Evolutionary conservation across 306 rosid genomes (phyloP).

Genomic region (Coriaria nepalensis): DNA sequence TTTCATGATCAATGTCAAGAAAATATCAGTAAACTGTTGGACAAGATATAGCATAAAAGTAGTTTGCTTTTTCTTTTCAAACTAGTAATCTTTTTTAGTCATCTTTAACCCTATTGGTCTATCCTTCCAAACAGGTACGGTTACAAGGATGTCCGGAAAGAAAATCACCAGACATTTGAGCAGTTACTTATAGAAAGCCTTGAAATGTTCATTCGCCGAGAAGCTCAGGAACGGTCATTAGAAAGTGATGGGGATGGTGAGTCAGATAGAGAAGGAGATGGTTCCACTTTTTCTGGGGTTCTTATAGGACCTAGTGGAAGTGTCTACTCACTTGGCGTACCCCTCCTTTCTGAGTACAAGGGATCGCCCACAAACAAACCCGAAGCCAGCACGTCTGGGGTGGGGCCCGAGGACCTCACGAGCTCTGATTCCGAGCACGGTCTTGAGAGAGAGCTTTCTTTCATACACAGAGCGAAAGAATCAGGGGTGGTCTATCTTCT

Average conservation of each 20-base stretch:
- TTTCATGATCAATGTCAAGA: too few species aligned
- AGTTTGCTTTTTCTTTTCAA: not conserved
- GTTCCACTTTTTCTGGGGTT: constrained; percentile 41
- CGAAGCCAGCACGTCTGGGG: constrained; percentile 59
- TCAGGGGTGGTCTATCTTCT: constrained; percentile 92
- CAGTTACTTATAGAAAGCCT: constrained; percentile 93
- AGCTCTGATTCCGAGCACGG: constrained; percentile 60
- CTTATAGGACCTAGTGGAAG: constrained; percentile 87
- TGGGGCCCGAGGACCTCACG: constrained; percentile 32
- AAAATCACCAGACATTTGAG: constrained; percentile 88
- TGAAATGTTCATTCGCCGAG: constrained; percentile 88
- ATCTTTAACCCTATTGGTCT: not conserved
- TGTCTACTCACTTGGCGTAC: constrained; percentile 75
- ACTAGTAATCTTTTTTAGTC: not conserved
- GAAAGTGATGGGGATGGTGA: constrained; percentile 84
- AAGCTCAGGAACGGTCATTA: constrained; percentile 76
- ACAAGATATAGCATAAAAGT: too few species aligned
- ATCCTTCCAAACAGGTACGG: constrained; percentile 49
- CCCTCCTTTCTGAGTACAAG: constrained; percentile 53
- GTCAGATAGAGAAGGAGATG: constrained; percentile 37
- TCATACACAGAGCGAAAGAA: constrained; percentile 84
- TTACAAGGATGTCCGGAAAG: constrained; percentile 90
- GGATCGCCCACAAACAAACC: constrained; percentile 24
- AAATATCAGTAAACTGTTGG: too few species aligned
- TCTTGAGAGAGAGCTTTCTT: constrained; percentile 80